A percentile compares a stretch with the other conserved stretches of the same genome.
phyloP scores from a whole-genome alignment of 768 basidiomycete species.

The Tulasnella sp. region DNA sequence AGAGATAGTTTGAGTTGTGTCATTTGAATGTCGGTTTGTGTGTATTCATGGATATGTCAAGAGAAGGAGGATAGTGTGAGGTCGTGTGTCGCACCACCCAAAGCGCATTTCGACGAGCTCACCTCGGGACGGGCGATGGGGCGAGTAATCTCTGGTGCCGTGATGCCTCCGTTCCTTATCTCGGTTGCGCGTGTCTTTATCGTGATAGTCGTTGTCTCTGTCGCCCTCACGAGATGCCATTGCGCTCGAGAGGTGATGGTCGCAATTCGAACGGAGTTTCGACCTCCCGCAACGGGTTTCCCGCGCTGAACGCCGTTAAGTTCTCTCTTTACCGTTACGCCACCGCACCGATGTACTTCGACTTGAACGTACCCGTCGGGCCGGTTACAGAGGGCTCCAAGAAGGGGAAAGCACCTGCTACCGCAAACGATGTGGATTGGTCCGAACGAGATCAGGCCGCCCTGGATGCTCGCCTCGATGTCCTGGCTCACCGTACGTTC shows the following conservation, averaged over 20 bases:
- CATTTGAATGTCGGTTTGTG: not conserved
- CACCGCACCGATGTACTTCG: conserved; percentile 16
- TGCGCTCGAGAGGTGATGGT: not conserved
- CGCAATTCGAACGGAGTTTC: not conserved
- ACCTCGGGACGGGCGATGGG: not conserved
- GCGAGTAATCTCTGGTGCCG: not conserved
- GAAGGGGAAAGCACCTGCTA: not conserved
- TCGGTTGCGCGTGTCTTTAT: not conserved
- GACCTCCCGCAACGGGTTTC: not conserved
- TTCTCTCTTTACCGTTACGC: not conserved
- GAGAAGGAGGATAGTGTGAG: not conserved
- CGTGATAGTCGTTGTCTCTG: not conserved
- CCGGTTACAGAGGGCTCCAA: conserved; percentile 3
- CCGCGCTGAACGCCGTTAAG: not conserved
- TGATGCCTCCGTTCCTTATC: not conserved
- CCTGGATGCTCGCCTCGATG: conserved; percentile 8
- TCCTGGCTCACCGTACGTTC: not conserved
- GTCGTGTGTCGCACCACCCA: not conserved
- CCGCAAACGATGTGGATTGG: not conserved
- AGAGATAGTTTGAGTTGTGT: not conserved
- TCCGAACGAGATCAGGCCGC: conserved; percentile 11
- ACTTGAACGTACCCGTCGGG: conserved; percentile 17
- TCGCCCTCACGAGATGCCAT: not conserved
- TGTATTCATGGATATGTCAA: not conserved
- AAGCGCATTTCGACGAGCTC: not conserved